These are phyloP conservation scores for Geotrichum fermentans DNA, from an alignment of 1,139 yeast species.

Conservation along the genomic window DNA sequence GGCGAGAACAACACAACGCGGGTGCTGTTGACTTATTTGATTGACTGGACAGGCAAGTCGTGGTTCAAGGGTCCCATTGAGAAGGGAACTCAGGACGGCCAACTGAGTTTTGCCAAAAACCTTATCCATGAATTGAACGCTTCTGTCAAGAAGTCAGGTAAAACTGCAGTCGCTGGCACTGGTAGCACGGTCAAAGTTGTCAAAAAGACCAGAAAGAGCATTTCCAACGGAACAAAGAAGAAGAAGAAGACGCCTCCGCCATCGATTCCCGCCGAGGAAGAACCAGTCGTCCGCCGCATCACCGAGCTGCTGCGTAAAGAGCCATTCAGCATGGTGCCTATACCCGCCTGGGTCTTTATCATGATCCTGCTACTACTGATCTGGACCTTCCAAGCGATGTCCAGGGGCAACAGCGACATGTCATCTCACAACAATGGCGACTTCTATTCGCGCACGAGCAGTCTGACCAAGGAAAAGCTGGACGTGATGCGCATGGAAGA, in stretches of 20 bases:
- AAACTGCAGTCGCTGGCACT: conserved; percentile 26
- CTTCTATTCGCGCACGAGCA: neutral
- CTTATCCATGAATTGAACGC: conserved; percentile 56
- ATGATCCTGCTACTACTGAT: conserved; percentile 23
- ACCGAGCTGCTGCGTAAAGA: conserved; percentile 14
- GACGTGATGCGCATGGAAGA: conserved; percentile 38
- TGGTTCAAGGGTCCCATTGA: conserved; percentile 92
- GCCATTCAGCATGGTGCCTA: conserved; percentile 23
- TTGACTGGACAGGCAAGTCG: conserved; percentile 90
- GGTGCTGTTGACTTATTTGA: conserved; percentile 57
- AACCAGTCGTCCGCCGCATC: conserved; percentile 7
- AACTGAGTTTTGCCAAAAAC: conserved; percentile 60
- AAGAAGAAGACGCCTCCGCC: conserved; percentile 4
- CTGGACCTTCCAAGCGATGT: conserved; percentile 28
- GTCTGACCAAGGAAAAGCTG: conserved; percentile 11
- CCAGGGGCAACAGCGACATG: conserved; percentile 11
- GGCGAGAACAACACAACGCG: conserved; percentile 63
- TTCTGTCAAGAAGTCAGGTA: conserved; percentile 39
- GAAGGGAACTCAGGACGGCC: conserved; percentile 89
- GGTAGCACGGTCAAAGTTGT: conserved; percentile 30
- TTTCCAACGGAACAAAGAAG: neutral
- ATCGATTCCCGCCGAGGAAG: conserved; percentile 7
- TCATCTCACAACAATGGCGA: neutral
- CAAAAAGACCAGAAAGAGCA: conserved; percentile 12
- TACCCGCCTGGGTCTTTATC: conserved; percentile 25